Evolutionary conservation across 495 filamentous ascomycete genomes (phyloP).

Genomic region (Annulohypoxylon bovei): DNA sequence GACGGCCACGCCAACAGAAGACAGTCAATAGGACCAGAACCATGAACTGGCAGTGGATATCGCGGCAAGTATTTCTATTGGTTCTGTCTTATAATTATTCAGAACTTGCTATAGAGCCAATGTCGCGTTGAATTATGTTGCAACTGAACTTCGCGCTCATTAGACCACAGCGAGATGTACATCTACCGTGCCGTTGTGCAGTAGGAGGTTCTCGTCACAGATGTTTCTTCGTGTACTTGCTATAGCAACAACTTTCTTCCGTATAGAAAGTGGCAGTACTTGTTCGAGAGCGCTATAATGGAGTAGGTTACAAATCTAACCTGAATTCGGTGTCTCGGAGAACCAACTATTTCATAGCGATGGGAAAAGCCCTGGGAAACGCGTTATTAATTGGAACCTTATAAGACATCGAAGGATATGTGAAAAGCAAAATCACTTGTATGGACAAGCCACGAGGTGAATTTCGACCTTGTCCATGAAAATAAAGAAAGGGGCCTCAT

Average conservation of each 20-base stretch:
- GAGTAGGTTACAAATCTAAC: no score
- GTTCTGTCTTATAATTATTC: background rate
- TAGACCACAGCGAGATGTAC: background rate
- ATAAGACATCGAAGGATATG: background rate
- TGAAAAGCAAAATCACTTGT: background rate
- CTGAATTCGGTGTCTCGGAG: no score
- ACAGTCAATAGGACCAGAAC: constrained; percentile 14
- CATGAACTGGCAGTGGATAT: constrained; percentile 26
- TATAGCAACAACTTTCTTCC: no score
- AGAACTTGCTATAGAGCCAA: background rate
- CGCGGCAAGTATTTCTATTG: constrained; percentile 34
- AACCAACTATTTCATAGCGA: no score
- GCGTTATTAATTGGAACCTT: background rate
- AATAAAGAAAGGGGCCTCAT: no score
- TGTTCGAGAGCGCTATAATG: no score
- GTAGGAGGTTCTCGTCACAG: background rate
- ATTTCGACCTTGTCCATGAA: no score
- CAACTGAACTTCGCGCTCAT: background rate
- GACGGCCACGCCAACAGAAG: constrained; percentile 9
- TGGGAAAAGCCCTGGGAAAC: no score
- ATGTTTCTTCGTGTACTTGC: background rate
- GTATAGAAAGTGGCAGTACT: no score
- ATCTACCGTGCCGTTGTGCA: background rate
- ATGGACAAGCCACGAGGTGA: background rate
- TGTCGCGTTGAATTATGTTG: background rate